Evolutionary conservation across 352 stramenopile species (phyloP).

Genomic region (Globisporangium rhizosaccharum): DNA sequence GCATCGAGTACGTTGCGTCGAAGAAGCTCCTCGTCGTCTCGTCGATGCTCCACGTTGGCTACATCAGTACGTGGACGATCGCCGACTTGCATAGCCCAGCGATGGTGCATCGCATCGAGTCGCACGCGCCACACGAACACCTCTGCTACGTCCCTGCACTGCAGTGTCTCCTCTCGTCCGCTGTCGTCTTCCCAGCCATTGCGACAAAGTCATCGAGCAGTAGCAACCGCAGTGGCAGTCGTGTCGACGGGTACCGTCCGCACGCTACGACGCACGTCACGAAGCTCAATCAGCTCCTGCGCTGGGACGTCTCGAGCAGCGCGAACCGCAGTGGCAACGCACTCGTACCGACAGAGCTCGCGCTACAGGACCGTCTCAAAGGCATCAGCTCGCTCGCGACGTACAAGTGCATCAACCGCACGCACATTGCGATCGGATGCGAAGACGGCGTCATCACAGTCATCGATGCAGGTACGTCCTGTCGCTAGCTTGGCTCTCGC

Average conservation of each 20-base stretch:
- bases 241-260: constrained; percentile 21
- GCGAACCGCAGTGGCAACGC: constrained; percentile 8
- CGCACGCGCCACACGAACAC: constrained; percentile 40
- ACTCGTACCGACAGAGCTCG: constrained; percentile 17
- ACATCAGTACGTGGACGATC: constrained; percentile 58
- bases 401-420: constrained; percentile 46
- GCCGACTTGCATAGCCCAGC: constrained; percentile 42
- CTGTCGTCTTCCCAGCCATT: constrained; percentile 41
- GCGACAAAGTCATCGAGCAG: constrained; percentile 3
- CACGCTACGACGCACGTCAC: constrained; percentile 29
- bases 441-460: constrained; percentile 54
- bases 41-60: constrained; percentile 43
- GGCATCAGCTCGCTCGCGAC: constrained; percentile 38
- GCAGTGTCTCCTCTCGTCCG: constrained; percentile 40
- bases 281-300: constrained; percentile 48
- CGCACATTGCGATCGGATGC: constrained; percentile 41
- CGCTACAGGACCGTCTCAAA: constrained; percentile 39
- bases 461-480: constrained; percentile 27
- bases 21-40: constrained; percentile 45
- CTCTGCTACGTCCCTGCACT: constrained; percentile 51
- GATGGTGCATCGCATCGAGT: constrained; percentile 63
- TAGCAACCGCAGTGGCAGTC: background rate
- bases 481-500: background rate
- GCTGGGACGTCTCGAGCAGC: constrained; percentile 36
- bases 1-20: constrained; percentile 46